Evolutionary conservation across 345 rosid genomes (phyloP), one percentile per base, ranked within the genome.

Genomic region (Euphorbia lathyris): DNA sequence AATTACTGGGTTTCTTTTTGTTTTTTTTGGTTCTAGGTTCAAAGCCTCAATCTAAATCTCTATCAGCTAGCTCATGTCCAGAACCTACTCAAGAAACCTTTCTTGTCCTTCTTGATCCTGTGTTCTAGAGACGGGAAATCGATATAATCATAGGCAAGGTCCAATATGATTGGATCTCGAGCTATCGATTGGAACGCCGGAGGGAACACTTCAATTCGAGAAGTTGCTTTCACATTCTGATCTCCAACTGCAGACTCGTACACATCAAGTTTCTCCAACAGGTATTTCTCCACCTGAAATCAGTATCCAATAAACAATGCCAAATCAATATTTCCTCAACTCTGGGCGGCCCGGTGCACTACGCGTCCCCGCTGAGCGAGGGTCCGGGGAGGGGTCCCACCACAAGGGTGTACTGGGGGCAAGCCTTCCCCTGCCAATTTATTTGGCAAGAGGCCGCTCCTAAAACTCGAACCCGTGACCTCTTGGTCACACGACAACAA

Each of bases 151-250:
- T 83, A 78, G n/a, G 91, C 98, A 16, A 96, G 90, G 78, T 96
- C 99, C 38, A 92, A 69, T 63, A 96, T 89, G 36, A 96, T 87
- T 8, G 99, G 98, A 71, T 89, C 88, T 42, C 99, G 84, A 62
- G 98, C 71, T 67, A 86, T 81, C 0, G 88, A 57, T 58, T 84
- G 84, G 73, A 90, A 87, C 5, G 89, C 82, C 0, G 98, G 99
- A 45, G 98, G 99, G 78, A 96, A 96, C 63, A 78, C 83, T 76
- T 79, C 97, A n/a, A 96, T 96, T 70, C 72, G 86, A 10, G 99
- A 79, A 9, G 68, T 73, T 9, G 68, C 80, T 76, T 88, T 96
- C 26, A 80, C 79, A 60, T 83, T 87, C 9, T 90, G 67, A 68
- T 88, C 97, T 4, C 95, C 84, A 7, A 88, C 83, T 5, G 92